Evolutionary conservation across 2,329 filamentous ascomycete genomes (phyloP).

Genomic region (Westerdykella sp.): DNA sequence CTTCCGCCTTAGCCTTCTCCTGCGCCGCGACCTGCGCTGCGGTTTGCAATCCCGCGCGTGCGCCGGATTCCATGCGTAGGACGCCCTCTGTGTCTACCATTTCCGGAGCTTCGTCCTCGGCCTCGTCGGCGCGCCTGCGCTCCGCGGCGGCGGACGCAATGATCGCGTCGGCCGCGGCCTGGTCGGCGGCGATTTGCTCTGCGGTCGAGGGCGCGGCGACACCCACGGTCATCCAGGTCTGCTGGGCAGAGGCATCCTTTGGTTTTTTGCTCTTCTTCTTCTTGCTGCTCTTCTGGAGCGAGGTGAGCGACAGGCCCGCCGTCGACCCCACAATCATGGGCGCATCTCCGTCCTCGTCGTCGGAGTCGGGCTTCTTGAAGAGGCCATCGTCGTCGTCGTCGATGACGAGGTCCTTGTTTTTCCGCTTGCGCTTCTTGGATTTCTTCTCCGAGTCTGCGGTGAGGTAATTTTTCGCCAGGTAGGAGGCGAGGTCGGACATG

Average conservation of each 20-base stretch:
- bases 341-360: slow-evolving; percentile 47
- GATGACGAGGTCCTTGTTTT: slow-evolving; percentile 41
- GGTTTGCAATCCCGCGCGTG: slow-evolving; percentile 78
- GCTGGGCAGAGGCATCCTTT: slow-evolving; percentile 11
- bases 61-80: slow-evolving; percentile 78
- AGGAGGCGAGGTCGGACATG: slow-evolving; percentile 65
- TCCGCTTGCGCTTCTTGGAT: slow-evolving; percentile 49
- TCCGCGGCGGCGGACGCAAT: slow-evolving; percentile 67
- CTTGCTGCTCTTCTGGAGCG: slow-evolving; percentile 5
- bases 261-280: slow-evolving; percentile 53
- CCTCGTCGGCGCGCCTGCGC: slow-evolving; percentile 41
- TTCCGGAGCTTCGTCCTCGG: slow-evolving; percentile 40
- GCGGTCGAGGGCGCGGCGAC: slow-evolving; percentile 44
- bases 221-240: slow-evolving; percentile 65
- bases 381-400: slow-evolving; percentile 52
- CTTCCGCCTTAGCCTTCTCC: slow-evolving; percentile 57
- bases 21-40: slow-evolving; percentile 62
- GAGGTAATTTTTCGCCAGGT: slow-evolving; percentile 88
- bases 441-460: slow-evolving; percentile 54
- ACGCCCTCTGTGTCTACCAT: slow-evolving; percentile 33
- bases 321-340: slow-evolving; percentile 34
- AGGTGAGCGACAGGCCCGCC: background rate
- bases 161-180: slow-evolving; percentile 68
- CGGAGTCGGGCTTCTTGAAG: slow-evolving; percentile 46
- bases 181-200: slow-evolving; percentile 64